Conservation (phyloP, 2,329 filamentous ascomycete genomes). For the Phialophora expanda region DNA sequence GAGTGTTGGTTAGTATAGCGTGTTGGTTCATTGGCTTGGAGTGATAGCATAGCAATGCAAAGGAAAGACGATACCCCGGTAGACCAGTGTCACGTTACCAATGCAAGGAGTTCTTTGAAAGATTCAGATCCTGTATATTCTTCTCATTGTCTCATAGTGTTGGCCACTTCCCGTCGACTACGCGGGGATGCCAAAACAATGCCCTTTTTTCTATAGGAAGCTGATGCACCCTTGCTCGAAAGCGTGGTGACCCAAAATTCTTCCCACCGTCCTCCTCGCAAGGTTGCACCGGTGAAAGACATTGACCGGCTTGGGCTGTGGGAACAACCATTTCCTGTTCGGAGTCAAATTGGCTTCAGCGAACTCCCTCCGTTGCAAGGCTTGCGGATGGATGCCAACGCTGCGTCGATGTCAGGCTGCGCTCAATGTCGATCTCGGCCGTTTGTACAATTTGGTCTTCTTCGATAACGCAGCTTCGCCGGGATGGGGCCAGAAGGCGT, state of each 20-base stretch:
- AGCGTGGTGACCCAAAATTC: neutral
- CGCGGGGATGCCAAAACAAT: neutral
- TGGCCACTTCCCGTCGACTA: neutral
- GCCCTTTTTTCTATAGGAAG: neutral
- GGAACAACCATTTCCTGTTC: neutral
- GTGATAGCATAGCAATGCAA: conserved; percentile 11
- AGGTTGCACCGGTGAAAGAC: neutral
- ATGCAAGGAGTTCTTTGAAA: neutral
- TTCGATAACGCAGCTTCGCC: no score
- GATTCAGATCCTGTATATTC: neutral
- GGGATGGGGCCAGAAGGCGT: no score
- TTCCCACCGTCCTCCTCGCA: neutral
- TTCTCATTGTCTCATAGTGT: neutral
- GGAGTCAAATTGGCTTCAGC: neutral
- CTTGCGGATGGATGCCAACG: neutral
- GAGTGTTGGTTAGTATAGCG: neutral
- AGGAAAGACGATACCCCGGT: conserved; percentile 15
- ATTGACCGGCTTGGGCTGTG: neutral
- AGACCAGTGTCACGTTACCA: conserved; percentile 11
- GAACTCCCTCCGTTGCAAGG: neutral
- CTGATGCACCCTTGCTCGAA: neutral
- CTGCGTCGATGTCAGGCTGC: neutral
- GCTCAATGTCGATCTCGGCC: neutral
- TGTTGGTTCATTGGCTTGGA: conserved; percentile 6
- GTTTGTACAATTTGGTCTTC: neutral